A percentile compares a stretch with the other conserved stretches of the same genome.
phyloP scores from a whole-genome alignment of 2,329 filamentous ascomycete species.

The Fusarium continuum region DNA sequence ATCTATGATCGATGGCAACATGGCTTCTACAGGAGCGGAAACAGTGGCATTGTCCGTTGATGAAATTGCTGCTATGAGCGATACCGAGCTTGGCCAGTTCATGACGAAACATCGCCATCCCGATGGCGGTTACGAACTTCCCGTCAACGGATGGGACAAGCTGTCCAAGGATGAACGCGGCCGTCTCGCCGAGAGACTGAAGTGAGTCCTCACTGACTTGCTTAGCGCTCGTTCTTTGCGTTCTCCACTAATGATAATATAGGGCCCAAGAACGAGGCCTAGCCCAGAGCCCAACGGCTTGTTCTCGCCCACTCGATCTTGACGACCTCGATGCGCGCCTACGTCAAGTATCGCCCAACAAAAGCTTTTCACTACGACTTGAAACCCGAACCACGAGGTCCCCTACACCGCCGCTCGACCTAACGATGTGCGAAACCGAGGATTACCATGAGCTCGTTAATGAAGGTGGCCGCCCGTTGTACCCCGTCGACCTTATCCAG shows the following conservation, averaged over 20 bases:
- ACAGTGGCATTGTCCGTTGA: neutral
- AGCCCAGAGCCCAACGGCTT: neutral
- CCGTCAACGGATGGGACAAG: conserved; percentile 21
- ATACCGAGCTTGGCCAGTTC: conserved; percentile 30
- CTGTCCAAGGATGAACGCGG: conserved; percentile 23
- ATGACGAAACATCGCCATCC: conserved; percentile 26
- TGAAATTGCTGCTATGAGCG: conserved; percentile 21
- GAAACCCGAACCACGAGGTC: neutral
- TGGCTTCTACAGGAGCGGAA: conserved; percentile 2
- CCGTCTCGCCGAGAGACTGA: conserved; percentile 27
- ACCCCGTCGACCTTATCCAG: conserved; percentile 41
- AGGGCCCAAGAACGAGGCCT: neutral
- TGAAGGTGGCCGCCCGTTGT: conserved; percentile 46
- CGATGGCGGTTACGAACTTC: conserved; percentile 22
- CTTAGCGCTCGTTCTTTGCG: neutral
- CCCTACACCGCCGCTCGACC: neutral
- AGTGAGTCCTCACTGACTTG: conserved; percentile 11
- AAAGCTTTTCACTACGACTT: neutral
- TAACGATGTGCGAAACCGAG: conserved; percentile 22
- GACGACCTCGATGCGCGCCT: conserved; percentile 32
- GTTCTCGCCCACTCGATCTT: conserved; percentile 31
- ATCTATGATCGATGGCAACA: neutral
- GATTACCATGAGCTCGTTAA: conserved; percentile 44
- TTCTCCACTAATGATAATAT: neutral
- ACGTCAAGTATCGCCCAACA: neutral